Percentiles rank a stretch among this genome's conserved stretches.
phyloP scores from a whole-genome alignment of 129 eudicot genomes.

The Calendula officinalis region DNA sequence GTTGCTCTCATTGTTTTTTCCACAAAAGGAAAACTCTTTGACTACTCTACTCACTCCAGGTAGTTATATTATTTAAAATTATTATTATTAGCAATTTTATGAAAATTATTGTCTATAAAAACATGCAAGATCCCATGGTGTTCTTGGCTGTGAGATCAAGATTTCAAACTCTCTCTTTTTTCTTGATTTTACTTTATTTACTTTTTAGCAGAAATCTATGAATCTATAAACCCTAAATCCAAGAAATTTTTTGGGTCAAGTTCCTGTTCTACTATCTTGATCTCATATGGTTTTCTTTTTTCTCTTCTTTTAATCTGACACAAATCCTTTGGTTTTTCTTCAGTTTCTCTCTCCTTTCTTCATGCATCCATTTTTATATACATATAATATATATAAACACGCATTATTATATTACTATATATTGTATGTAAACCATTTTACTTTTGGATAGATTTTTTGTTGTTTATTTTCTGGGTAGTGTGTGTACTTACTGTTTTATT shows the following conservation, averaged over 20 bases:
- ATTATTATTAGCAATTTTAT: no score
- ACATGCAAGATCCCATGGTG: no score
- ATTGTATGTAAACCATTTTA: slow-evolving; percentile 1
- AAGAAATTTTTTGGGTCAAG: slow-evolving; percentile 10
- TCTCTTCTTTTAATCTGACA: slow-evolving; percentile 15
- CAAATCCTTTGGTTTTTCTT: neutral
- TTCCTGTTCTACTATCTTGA: slow-evolving; percentile 18
- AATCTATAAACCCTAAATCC: slow-evolving; percentile 21
- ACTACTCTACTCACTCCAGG: slow-evolving; percentile 84
- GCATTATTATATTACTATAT: slow-evolving; percentile 9
- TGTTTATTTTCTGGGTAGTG: slow-evolving; percentile 9
- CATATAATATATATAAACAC: neutral
- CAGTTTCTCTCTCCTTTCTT: slow-evolving; percentile 14
- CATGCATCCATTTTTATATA: slow-evolving; percentile 30
- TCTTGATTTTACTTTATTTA: slow-evolving; percentile 9
- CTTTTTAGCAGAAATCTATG: neutral
- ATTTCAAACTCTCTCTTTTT: neutral
- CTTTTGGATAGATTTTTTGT: slow-evolving; percentile 8
- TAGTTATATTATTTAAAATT: neutral
- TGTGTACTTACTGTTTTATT: slow-evolving; percentile 24
- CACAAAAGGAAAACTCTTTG: slow-evolving; percentile 72
- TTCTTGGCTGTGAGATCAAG: no score
- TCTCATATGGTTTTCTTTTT: neutral
- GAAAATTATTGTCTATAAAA: no score
- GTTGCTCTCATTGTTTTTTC: slow-evolving; percentile 81